Evolutionary conservation across 805 yeast species (phyloP).

Genomic region (Candida silvatica): DNA sequence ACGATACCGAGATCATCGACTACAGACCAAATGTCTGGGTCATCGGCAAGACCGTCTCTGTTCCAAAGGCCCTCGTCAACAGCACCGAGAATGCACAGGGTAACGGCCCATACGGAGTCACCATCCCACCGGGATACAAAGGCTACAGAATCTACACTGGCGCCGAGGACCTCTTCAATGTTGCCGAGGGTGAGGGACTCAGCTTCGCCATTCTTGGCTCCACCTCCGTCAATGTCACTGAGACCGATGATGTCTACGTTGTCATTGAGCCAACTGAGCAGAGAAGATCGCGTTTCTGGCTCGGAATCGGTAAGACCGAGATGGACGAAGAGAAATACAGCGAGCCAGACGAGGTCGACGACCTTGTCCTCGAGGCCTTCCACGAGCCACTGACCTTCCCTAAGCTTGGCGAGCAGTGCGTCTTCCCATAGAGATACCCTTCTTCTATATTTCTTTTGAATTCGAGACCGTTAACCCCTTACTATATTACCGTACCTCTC

Average conservation of each 20-base stretch:
- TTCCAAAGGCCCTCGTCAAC: slow-evolving; percentile 1
- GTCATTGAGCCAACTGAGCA: slow-evolving; percentile 3
- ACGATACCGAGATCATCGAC: slow-evolving; percentile 1
- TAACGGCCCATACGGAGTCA: neutral
- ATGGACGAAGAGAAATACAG: slow-evolving; percentile 2
- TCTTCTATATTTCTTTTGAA: too few species aligned
- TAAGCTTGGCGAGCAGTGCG: slow-evolving; percentile 1
- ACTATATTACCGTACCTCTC: neutral
- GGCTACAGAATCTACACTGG: slow-evolving; percentile 1
- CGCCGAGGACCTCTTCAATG: slow-evolving; percentile 1
- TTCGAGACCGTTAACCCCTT: too few species aligned
- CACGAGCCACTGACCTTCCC: slow-evolving; percentile 2
- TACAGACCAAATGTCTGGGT: slow-evolving; percentile 3
- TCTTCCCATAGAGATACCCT: neutral
- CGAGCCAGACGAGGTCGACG: neutral
- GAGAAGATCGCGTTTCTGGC: slow-evolving; percentile 3
- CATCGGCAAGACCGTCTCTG: slow-evolving; percentile 2
- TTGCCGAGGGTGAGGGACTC: neutral
- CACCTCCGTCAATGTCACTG: slow-evolving; percentile 1
- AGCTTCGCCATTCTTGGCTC: slow-evolving; percentile 2
- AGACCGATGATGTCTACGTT: slow-evolving; percentile 1
- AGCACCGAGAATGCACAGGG: too few species aligned
- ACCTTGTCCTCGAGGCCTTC: slow-evolving; percentile 1
- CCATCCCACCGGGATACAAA: slow-evolving; percentile 3
- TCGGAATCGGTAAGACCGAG: slow-evolving; percentile 1